phyloP scores from a whole-genome alignment of 1,284 basidiomycete species.

The Violaceomyces palustris region DNA sequence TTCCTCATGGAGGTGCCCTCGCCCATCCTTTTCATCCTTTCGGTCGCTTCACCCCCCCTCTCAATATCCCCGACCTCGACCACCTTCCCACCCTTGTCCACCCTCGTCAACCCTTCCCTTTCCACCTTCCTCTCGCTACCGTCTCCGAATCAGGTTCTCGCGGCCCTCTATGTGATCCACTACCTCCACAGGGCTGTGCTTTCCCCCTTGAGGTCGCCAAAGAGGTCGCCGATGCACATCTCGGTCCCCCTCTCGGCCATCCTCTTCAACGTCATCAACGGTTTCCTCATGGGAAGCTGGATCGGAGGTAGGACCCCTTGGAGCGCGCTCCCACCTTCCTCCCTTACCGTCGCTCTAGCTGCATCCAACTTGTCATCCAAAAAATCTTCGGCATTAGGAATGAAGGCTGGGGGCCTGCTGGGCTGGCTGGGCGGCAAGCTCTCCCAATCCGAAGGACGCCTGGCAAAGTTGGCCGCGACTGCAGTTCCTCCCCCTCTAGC shows the following conservation, averaged over 20 bases:
- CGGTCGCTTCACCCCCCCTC: conserved; percentile 55
- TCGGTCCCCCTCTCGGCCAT: conserved; percentile 62
- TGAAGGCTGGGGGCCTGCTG: too few species aligned
- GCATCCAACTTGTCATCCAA: too few species aligned
- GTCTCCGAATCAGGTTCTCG: conserved; percentile 60
- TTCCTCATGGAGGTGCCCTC: conserved; percentile 79
- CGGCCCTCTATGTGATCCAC: conserved; percentile 66
- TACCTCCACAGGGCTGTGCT: conserved; percentile 78
- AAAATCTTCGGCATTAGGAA: conserved; percentile 21
- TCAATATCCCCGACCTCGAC: conserved; percentile 34
- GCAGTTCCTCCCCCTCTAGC: conserved; percentile 18
- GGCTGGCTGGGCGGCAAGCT: too few species aligned
- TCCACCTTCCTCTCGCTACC: conserved; percentile 48
- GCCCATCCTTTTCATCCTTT: conserved; percentile 59
- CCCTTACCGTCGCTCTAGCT: conserved; percentile 39
- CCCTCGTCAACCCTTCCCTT: conserved; percentile 42
- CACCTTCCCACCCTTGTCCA: conserved; percentile 6
- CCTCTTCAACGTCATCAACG: conserved; percentile 70
- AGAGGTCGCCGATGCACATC: conserved; percentile 71
- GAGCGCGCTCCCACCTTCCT: conserved; percentile 41
- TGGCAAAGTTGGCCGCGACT: conserved; percentile 5
- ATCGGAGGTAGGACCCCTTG: conserved; percentile 30
- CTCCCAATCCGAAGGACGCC: too few species aligned
- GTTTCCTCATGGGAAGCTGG: conserved; percentile 66
- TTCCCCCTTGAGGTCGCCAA: conserved; percentile 74